phyloP scores from a whole-genome alignment of 805 yeast genomes.

The Cyberlindnera euphorbiiphila region DNA sequence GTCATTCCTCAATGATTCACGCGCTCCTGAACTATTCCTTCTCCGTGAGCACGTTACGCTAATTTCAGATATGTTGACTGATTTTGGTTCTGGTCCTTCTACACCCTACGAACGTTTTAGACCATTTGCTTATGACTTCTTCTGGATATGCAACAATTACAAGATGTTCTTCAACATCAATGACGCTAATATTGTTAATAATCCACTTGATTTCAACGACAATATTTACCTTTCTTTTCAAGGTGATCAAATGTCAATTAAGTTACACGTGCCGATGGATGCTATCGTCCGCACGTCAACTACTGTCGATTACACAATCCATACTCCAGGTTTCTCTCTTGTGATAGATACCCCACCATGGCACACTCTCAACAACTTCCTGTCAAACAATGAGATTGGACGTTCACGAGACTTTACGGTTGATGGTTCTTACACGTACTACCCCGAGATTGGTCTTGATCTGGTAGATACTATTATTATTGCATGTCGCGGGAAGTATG shows the following conservation, averaged over 20 bases:
- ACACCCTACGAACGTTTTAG: slow-evolving; percentile 72
- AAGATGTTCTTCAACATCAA: slow-evolving; percentile 73
- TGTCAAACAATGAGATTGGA: slow-evolving; percentile 62
- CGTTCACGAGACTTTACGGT: slow-evolving; percentile 57
- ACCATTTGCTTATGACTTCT: slow-evolving; percentile 60
- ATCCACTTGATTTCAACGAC: slow-evolving; percentile 79
- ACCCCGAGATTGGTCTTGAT: slow-evolving; percentile 53
- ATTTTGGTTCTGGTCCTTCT: slow-evolving; percentile 71
- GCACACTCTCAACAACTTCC: slow-evolving; percentile 79
- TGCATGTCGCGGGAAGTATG: slow-evolving; percentile 59
- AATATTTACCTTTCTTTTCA: slow-evolving; percentile 73
- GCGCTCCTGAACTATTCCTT: slow-evolving; percentile 55
- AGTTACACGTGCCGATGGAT: slow-evolving; percentile 55
- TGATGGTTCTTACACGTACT: slow-evolving; percentile 63
- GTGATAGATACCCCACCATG: slow-evolving; percentile 81
- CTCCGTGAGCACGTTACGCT: slow-evolving; percentile 80
- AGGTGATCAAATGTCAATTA: slow-evolving; percentile 52
- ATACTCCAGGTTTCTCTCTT: slow-evolving; percentile 58
- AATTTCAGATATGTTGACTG: slow-evolving; percentile 66
- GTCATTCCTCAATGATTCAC: slow-evolving; percentile 53
- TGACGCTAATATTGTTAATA: slow-evolving; percentile 82
- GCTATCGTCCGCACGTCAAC: slow-evolving; percentile 49
- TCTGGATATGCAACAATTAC: slow-evolving; percentile 58
- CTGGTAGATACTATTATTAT: slow-evolving; percentile 68
- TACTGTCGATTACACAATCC: slow-evolving; percentile 45